These are phyloP conservation scores for Metarhizium album DNA, from an alignment of 2,329 filamentous ascomycete species.

Conservation along the genomic window DNA sequence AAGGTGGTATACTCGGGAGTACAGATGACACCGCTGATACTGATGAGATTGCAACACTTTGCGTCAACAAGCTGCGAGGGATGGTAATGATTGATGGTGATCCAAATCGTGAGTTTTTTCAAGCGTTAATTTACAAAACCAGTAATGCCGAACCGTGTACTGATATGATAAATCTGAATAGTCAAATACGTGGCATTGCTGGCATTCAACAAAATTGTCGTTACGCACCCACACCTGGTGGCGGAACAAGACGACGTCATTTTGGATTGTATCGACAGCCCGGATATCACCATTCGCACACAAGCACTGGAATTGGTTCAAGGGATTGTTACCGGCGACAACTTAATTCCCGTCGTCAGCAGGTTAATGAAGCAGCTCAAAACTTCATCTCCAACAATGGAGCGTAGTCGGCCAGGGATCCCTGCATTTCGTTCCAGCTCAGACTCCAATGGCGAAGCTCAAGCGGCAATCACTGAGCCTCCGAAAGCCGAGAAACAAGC, in stretches of 20 bases:
- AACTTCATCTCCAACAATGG: slow-evolving; percentile 43
- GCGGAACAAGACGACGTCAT: slow-evolving; percentile 93
- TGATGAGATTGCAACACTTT: slow-evolving; percentile 85
- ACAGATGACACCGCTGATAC: slow-evolving; percentile 69
- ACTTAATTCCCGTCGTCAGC: slow-evolving; percentile 72
- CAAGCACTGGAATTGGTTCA: slow-evolving; percentile 85
- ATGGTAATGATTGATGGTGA: slow-evolving; percentile 94
- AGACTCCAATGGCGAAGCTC: slow-evolving; percentile 41
- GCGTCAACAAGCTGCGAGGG: slow-evolving; percentile 82
- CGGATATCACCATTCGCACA: slow-evolving; percentile 90
- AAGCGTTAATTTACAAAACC: background rate
- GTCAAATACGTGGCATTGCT: slow-evolving; percentile 96
- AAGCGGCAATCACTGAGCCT: slow-evolving; percentile 28
- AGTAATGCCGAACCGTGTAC: background rate
- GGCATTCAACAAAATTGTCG: slow-evolving; percentile 89
- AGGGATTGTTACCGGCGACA: slow-evolving; percentile 86
- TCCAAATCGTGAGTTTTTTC: slow-evolving; percentile 72
- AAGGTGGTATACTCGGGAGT: slow-evolving; percentile 83
- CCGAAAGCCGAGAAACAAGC: slow-evolving; percentile 27
- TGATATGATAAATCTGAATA: slow-evolving; percentile 23
- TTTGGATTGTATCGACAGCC: slow-evolving; percentile 87
- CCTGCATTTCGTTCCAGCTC: slow-evolving; percentile 33
- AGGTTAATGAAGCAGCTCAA: slow-evolving; percentile 81
- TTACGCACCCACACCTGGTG: slow-evolving; percentile 79
- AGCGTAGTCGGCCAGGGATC: slow-evolving; percentile 28